Evolutionary conservation across 176 grass and related monocot genomes (phyloP), one percentile per base, ranked within the genome.

Genomic region (Triticum turgidum): DNA sequence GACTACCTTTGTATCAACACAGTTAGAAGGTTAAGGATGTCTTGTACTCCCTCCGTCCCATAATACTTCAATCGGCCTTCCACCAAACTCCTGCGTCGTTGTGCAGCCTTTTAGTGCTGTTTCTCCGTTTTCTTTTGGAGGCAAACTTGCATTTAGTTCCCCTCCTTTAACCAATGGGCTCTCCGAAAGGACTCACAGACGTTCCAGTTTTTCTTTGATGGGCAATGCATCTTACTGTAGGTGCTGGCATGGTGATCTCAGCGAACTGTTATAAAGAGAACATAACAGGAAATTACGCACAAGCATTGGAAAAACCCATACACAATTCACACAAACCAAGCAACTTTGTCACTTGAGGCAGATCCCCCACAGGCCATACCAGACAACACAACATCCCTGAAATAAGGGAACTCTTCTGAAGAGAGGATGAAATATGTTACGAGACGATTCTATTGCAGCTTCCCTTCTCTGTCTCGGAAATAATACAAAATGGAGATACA

Each of bases 401-500:
- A 9, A 81, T 69, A 41, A 25, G 52, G 12, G 9, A 20, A 30
- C 27, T 73, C 47, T 84, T 80, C 10, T 22, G 4, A 52, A 22
- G 44, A 51, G 61, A 39, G 14, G 4, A 18, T 2, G 25, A 81
- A 51, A 64, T 52, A 77, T 71, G 83, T 76, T 85, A 54, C 5
- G 62, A 76, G 77, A 68, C 22, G 59, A 82, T 65, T 88, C 77
- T 82, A 82, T 71, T 78, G 86, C 77, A 33, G 86, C 90, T 88
- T 88, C 90, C 59, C 77, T 44, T 81, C 85, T 84, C 68, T 49
- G 39, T 88, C 82, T 81, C 29, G 18, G 21, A 78, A 88, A 91
- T 85, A 81, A 88, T 91, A 78, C 64, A 91, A 84, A 91, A 88
- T 85, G 78, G 82, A 76, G 49, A 44, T 73, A 80, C 89, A 87